Evolutionary conservation across 83 land plant genomes (phyloP).

Genomic region (Larix sibirica): DNA sequence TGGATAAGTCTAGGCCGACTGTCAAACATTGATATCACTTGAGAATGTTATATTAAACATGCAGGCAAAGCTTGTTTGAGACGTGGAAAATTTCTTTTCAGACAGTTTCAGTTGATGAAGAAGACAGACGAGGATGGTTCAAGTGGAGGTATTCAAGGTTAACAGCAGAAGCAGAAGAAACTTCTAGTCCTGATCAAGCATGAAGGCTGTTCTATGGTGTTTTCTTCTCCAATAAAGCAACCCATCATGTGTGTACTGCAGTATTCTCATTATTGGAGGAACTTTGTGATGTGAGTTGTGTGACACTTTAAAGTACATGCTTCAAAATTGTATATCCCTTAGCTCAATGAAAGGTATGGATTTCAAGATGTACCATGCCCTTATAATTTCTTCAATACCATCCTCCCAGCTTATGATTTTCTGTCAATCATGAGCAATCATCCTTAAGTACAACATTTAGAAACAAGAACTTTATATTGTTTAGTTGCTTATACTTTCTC

Average conservation of each 20-base stretch:
- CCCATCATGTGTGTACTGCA: neutral
- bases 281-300: neutral
- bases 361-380: neutral
- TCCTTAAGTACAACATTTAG: neutral
- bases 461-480: neutral
- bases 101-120: constrained; percentile 3
- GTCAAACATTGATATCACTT: neutral
- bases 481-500: neutral
- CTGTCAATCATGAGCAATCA: neutral
- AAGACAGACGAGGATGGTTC: constrained; percentile 7
- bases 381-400: neutral
- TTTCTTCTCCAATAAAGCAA: neutral
- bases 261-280: neutral
- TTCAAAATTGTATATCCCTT: neutral
- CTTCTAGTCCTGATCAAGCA: neutral
- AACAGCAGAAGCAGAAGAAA: neutral
- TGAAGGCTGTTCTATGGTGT: neutral
- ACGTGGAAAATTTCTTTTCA: constrained; percentile 39
- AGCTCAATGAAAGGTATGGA: too few species aligned
- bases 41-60: neutral
- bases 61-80: constrained; percentile 51
- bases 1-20: neutral
- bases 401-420: neutral
- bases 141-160: constrained; percentile 13
- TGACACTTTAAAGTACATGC: neutral